Evolutionary conservation across 495 filamentous ascomycete genomes (phyloP).

Genomic region (Xylaria telfairii): DNA sequence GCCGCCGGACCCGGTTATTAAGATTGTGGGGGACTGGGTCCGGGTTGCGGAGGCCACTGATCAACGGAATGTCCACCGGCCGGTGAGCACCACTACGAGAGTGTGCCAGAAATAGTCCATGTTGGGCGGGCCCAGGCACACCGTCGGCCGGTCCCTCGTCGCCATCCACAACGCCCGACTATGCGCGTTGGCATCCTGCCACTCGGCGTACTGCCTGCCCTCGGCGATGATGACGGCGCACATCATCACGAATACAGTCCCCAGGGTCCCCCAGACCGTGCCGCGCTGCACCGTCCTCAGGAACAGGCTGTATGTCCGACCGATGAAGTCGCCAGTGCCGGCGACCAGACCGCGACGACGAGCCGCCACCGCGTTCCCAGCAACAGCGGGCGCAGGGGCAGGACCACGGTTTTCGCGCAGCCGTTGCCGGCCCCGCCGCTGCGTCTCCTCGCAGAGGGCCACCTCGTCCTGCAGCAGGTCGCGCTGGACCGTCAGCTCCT

Average conservation of each 20-base stretch:
- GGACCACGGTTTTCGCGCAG: neutral
- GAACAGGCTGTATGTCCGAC: neutral
- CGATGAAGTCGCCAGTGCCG: neutral
- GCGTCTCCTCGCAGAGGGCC: neutral
- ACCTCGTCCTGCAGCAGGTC: conserved; percentile 12
- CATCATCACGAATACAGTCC: conserved; percentile 8
- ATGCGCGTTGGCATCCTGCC: conserved; percentile 25
- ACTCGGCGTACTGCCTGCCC: conserved; percentile 23
- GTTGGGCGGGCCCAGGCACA: conserved; percentile 24
- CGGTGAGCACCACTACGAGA: neutral
- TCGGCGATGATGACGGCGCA: conserved; percentile 7
- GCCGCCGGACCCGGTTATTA: neutral
- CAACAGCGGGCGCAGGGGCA: neutral
- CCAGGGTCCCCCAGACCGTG: neutral
- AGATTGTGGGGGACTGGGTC: neutral
- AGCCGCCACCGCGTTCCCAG: neutral
- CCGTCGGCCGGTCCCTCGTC: neutral
- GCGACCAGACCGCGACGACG: neutral
- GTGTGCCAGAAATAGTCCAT: conserved; percentile 24
- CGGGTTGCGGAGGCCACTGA: too few species aligned
- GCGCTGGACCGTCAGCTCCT: neutral
- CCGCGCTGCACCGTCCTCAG: neutral
- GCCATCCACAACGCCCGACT: conserved; percentile 22
- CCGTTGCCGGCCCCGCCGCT: neutral
- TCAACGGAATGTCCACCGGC: neutral